phyloP scores from a whole-genome alignment of 2,329 filamentous ascomycete species.

The Neofusicoccum kwambonambiense region DNA sequence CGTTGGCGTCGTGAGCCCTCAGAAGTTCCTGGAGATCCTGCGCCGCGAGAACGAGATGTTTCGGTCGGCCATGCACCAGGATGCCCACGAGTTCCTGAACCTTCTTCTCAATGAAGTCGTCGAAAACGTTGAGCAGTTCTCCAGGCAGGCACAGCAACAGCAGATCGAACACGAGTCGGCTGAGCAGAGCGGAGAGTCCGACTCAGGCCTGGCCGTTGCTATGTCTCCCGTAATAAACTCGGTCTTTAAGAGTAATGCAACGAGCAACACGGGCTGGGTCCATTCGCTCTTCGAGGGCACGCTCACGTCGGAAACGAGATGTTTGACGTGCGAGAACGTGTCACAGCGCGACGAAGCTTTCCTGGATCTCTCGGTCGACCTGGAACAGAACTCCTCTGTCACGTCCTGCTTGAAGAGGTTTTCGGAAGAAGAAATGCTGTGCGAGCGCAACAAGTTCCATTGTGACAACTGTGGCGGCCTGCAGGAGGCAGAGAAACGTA shows the following conservation, averaged over 20 bases:
- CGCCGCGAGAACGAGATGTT: constrained; percentile 97
- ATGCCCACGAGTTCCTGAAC: constrained; percentile 96
- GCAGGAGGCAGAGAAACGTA: constrained; percentile 96
- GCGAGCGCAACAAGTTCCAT: constrained; percentile 97
- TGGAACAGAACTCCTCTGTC: constrained; percentile 93
- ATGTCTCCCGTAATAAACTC: constrained; percentile 19
- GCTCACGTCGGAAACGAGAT: constrained; percentile 92
- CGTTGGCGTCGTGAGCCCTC: constrained; percentile 86
- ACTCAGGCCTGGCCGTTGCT: constrained; percentile 21
- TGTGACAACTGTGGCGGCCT: constrained; percentile 95
- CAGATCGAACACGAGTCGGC: constrained; percentile 39
- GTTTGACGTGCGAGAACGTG: constrained; percentile 91
- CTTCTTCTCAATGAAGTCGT: constrained; percentile 95
- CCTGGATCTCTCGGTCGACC: constrained; percentile 89
- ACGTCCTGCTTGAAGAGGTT: constrained; percentile 95
- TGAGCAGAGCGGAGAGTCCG: constrained; percentile 41
- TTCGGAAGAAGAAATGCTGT: constrained; percentile 97
- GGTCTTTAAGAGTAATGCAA: not conserved
- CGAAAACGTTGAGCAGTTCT: constrained; percentile 86
- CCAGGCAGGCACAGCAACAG: constrained; percentile 50
- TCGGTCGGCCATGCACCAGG: constrained; percentile 93
- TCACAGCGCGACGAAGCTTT: constrained; percentile 96
- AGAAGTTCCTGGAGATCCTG: constrained; percentile 90
- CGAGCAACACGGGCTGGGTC: constrained; percentile 67
- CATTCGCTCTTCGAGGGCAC: constrained; percentile 96